Conservation (phyloP, 2,329 filamentous ascomycete genomes). For the Alternaria consortialis region DNA sequence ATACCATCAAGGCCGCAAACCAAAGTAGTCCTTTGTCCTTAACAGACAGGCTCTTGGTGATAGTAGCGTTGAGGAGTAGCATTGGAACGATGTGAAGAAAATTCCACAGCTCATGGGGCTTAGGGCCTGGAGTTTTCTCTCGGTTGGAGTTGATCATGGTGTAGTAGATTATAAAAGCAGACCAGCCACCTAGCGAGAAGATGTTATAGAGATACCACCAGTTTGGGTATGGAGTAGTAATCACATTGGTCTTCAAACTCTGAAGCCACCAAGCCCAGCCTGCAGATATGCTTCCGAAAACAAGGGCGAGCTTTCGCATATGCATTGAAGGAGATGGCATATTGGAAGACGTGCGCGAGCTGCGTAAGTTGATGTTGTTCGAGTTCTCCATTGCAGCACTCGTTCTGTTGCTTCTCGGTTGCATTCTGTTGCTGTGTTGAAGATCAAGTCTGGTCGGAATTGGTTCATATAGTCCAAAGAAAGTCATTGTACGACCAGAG, state of each 20-base stretch:
- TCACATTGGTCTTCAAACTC: not conserved
- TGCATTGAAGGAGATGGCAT: not conserved
- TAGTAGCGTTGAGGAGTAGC: conserved; percentile 9
- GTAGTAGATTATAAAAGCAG: not conserved
- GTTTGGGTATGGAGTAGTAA: not conserved
- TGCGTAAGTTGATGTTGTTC: not conserved
- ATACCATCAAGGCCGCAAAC: conserved; percentile 23
- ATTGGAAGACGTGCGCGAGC: not conserved
- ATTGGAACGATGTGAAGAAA: not conserved
- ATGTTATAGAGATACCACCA: not conserved
- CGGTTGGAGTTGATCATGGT: not conserved
- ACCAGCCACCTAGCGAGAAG: not conserved
- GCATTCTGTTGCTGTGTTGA: not conserved
- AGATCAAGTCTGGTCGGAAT: no score
- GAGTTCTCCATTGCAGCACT: not conserved
- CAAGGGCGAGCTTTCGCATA: not conserved
- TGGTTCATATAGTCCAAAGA: not conserved
- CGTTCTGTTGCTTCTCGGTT: not conserved
- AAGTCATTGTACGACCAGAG: conserved; percentile 1
- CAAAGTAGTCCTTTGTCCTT: conserved; percentile 18
- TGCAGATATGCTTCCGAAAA: not conserved
- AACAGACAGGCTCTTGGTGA: conserved; percentile 1
- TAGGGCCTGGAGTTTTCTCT: not conserved
- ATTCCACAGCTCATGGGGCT: not conserved
- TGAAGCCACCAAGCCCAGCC: not conserved